These are phyloP conservation scores for Solanum rostratum DNA, from an alignment of 257 asterid genomes.

Conservation along the genomic window DNA sequence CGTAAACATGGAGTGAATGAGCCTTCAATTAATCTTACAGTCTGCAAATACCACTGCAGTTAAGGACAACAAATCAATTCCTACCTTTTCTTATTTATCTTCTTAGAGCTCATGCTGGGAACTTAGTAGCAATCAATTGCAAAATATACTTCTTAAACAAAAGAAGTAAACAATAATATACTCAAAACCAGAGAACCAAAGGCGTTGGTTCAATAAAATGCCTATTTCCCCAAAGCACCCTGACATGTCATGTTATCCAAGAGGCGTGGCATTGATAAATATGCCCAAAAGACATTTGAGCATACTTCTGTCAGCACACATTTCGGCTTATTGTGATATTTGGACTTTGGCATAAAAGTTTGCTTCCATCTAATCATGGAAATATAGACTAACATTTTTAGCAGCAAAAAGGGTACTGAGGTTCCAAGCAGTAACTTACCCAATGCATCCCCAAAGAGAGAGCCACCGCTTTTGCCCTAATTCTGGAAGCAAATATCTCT, in stretches of 20 bases:
- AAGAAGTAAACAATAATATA: neutral
- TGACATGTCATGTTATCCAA: neutral
- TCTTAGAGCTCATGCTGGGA: neutral
- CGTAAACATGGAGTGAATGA: neutral
- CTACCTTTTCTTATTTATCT: neutral
- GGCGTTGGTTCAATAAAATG: neutral
- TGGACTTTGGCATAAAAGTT: neutral
- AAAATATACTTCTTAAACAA: neutral
- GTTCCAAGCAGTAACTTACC: constrained; percentile 37
- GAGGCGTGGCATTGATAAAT: neutral
- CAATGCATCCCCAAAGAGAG: constrained; percentile 86
- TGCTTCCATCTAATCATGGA: neutral
- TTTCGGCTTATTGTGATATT: neutral
- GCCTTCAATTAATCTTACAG: neutral
- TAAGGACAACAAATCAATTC: neutral
- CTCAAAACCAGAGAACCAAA: neutral
- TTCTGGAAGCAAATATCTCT: constrained; percentile 75
- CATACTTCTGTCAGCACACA: neutral
- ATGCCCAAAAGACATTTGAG: neutral
- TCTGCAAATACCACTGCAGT: neutral
- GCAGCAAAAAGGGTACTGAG: neutral
- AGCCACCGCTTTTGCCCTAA: constrained; percentile 95
- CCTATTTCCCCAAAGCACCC: neutral
- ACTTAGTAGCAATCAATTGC: neutral
- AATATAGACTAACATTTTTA: neutral